phyloP scores from a whole-genome alignment of 768 basidiomycete species.

The Boletus rubescentipes region DNA sequence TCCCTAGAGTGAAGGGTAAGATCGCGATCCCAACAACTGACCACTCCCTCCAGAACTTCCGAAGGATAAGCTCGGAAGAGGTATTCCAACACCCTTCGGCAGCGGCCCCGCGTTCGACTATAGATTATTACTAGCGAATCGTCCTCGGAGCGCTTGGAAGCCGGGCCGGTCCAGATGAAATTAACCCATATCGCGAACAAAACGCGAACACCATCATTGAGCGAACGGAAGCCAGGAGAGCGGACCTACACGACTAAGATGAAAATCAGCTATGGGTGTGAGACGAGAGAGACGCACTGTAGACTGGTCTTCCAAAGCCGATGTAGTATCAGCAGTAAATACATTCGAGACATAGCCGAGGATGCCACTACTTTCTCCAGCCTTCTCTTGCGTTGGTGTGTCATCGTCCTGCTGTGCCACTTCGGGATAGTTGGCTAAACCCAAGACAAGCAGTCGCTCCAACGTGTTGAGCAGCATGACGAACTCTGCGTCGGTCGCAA shows the following conservation, averaged over 20 bases:
- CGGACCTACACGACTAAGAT: slow-evolving; percentile 42
- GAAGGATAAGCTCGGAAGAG: slow-evolving; percentile 77
- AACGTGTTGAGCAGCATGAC: slow-evolving; percentile 81
- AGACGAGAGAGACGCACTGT: slow-evolving; percentile 43
- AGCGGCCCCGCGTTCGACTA: slow-evolving; percentile 62
- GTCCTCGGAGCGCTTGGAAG: slow-evolving; percentile 52
- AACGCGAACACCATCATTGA: slow-evolving; percentile 80
- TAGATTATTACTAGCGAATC: slow-evolving; percentile 70
- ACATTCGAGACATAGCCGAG: slow-evolving; percentile 91
- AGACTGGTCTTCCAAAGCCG: slow-evolving; percentile 53
- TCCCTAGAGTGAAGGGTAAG: slow-evolving; percentile 44
- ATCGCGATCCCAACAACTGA: slow-evolving; percentile 79
- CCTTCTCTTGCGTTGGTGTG: slow-evolving; percentile 48
- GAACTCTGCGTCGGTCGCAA: slow-evolving; percentile 76
- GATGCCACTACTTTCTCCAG: slow-evolving; percentile 61
- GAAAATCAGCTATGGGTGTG: neutral
- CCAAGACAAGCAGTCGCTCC: slow-evolving; percentile 78
- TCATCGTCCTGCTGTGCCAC: slow-evolving; percentile 57
- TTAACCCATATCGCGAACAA: slow-evolving; percentile 75
- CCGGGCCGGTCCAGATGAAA: slow-evolving; percentile 48
- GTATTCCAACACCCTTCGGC: slow-evolving; percentile 79
- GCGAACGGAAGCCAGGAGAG: slow-evolving; percentile 71
- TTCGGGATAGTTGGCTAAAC: slow-evolving; percentile 59
- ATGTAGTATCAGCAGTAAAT: slow-evolving; percentile 69
- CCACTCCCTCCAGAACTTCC: slow-evolving; percentile 81